Evolutionary conservation across 306 rosid genomes (phyloP).

Genomic region (Senna tora): DNA sequence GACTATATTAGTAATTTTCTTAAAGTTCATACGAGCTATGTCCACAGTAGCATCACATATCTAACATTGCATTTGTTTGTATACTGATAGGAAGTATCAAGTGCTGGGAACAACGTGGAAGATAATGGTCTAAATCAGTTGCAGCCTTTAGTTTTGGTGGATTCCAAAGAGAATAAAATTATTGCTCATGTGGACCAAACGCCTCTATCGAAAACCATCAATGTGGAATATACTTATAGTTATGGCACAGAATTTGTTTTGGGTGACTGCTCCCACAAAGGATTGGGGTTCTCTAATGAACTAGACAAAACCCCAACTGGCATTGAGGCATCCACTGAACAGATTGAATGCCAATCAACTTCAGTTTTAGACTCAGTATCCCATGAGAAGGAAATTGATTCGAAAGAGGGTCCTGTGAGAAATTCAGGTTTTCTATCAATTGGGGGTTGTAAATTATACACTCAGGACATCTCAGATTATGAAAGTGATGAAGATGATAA

Average conservation of each 20-base stretch:
- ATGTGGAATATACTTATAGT: constrained; percentile 58
- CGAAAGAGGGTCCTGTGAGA: constrained; percentile 47
- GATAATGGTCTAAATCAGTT: constrained; percentile 41
- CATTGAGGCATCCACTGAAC: constrained; percentile 46
- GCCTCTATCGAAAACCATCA: constrained; percentile 49
- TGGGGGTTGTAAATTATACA: constrained; percentile 84
- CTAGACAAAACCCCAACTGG: constrained; percentile 53
- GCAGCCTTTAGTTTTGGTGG: constrained; percentile 53
- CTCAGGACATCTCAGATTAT: constrained; percentile 70
- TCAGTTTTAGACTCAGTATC: constrained; percentile 49
- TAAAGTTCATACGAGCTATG: constrained; percentile 22
- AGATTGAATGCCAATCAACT: constrained; percentile 51
- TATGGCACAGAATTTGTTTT: constrained; percentile 67
- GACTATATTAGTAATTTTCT: not conserved
- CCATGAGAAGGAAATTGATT: constrained; percentile 53
- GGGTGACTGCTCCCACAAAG: constrained; percentile 78
- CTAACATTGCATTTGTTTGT: constrained; percentile 32
- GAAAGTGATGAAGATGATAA: constrained; percentile 57
- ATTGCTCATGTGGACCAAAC: constrained; percentile 57
- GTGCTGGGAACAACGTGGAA: constrained; percentile 34
- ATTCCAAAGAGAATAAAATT: constrained; percentile 51
- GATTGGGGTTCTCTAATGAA: constrained; percentile 79
- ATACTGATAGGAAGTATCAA: constrained; percentile 55
- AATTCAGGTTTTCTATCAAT: constrained; percentile 87
- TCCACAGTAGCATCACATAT: constrained; percentile 32